phyloP scores from a whole-genome alignment of 2,329 filamentous ascomycete species.

The Verticillium longisporum region DNA sequence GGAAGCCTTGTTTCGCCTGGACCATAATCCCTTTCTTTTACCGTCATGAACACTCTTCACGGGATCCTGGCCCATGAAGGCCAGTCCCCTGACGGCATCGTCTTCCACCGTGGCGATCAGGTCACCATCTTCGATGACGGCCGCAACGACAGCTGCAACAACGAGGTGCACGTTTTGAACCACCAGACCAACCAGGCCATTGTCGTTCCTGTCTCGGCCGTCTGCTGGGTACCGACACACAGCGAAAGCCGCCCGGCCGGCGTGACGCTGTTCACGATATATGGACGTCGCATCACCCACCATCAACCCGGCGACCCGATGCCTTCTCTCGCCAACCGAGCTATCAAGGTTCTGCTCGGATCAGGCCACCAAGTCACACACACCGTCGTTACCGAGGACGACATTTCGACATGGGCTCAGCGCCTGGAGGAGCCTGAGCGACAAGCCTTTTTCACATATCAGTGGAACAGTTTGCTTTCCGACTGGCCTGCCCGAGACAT shows the following conservation, averaged over 20 bases:
- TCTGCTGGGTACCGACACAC: slow-evolving; percentile 12
- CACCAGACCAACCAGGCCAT: slow-evolving; percentile 7
- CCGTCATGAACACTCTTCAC: slow-evolving; percentile 8
- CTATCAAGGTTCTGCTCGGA: not conserved
- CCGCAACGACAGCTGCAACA: not conserved
- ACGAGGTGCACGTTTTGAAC: slow-evolving; percentile 7
- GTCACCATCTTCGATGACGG: slow-evolving; percentile 9
- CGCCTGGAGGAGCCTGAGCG: not conserved
- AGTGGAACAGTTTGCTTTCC: not conserved
- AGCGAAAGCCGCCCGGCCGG: not conserved
- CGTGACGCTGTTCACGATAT: not conserved
- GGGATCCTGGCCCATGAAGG: slow-evolving; percentile 8
- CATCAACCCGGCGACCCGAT: not conserved
- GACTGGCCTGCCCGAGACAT: not conserved
- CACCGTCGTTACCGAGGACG: not conserved
- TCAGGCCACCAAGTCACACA: not conserved
- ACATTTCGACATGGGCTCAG: not conserved
- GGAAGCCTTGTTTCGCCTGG: not conserved
- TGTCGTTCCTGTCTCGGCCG: slow-evolving; percentile 4
- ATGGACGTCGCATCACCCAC: not conserved
- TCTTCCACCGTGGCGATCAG: slow-evolving; percentile 7
- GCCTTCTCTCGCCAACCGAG: not conserved
- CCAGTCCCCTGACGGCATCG: slow-evolving; percentile 6
- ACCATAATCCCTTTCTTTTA: not conserved
- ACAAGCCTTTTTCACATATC: not conserved